These are phyloP conservation scores for Stentor coeruleus DNA, from an alignment of 73 alveolate species.

Conservation along the genomic window DNA sequence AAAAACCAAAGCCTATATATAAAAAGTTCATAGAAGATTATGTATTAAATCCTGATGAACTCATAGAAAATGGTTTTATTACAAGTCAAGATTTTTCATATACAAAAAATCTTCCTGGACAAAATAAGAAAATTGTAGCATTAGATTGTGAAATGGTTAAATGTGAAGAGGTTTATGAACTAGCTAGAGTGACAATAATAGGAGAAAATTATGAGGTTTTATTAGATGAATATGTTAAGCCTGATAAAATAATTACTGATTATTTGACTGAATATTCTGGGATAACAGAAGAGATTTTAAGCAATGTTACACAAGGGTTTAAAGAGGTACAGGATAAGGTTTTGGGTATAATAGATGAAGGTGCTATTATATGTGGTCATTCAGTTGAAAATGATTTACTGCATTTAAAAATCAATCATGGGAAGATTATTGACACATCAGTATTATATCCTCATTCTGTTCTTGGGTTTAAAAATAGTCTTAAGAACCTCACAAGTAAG, in stretches of 20 bases:
- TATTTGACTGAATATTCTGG: slow-evolving; percentile 75
- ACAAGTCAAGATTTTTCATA: neutral
- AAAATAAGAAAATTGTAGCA: slow-evolving; percentile 28
- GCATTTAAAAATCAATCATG: slow-evolving; percentile 34
- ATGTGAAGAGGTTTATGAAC: slow-evolving; percentile 38
- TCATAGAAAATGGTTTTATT: neutral
- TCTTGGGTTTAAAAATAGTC: slow-evolving; percentile 37
- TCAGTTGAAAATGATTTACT: slow-evolving; percentile 47
- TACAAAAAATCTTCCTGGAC: too few species aligned
- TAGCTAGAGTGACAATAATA: slow-evolving; percentile 73
- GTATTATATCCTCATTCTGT: slow-evolving; percentile 34
- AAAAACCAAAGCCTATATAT: neutral
- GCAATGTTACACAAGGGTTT: slow-evolving; percentile 43
- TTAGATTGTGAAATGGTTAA: slow-evolving; percentile 87
- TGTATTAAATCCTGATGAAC: neutral
- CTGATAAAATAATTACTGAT: slow-evolving; percentile 55
- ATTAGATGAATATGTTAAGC: slow-evolving; percentile 53
- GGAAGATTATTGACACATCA: slow-evolving; percentile 51
- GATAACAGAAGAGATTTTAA: slow-evolving; percentile 53
- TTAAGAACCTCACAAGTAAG: slow-evolving; percentile 32
- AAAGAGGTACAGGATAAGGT: slow-evolving; percentile 44
- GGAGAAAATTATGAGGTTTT: slow-evolving; percentile 66
- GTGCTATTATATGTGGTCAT: slow-evolving; percentile 44
- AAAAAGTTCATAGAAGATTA: neutral
- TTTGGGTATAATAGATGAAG: slow-evolving; percentile 23